Percentiles rank a stretch among this genome's conserved stretches.
These are phyloP conservation scores for Schizophyllum commune DNA, from an alignment of 1,284 basidiomycete species.

Conservation along the genomic window DNA sequence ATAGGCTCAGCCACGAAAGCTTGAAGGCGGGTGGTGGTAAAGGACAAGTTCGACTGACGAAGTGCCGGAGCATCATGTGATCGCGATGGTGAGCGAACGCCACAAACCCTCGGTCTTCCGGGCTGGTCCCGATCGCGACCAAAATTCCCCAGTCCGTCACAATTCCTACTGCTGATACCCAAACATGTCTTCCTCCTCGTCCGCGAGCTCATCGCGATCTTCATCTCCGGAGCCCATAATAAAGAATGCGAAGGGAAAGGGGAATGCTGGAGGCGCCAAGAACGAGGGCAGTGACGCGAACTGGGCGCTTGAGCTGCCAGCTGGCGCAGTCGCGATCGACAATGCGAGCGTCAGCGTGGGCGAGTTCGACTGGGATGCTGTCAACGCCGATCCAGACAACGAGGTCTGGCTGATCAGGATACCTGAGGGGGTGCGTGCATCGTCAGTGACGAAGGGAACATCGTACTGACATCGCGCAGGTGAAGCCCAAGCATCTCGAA, in stretches of 20 bases:
- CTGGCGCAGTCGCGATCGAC: slow-evolving; percentile 36
- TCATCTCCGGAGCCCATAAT: not conserved
- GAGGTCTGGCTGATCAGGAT: slow-evolving; percentile 67
- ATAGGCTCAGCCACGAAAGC: not conserved
- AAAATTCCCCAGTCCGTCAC: not conserved
- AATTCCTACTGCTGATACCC: not conserved
- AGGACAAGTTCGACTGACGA: not conserved
- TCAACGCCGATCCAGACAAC: slow-evolving; percentile 49
- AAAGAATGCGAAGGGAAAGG: not conserved
- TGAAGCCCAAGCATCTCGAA: slow-evolving; percentile 57
- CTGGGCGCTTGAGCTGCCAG: slow-evolving; percentile 50
- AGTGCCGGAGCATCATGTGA: not conserved
- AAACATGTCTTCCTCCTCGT: not conserved
- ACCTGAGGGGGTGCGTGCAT: slow-evolving; percentile 50
- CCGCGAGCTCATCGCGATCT: not conserved
- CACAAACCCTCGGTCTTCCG: not conserved
- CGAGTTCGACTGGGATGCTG: slow-evolving; percentile 59
- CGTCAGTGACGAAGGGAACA: not conserved
- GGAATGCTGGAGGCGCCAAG: slow-evolving; percentile 17
- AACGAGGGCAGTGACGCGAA: slow-evolving; percentile 47
- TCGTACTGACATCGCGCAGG: slow-evolving; percentile 25
- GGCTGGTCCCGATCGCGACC: not conserved
- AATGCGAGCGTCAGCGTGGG: slow-evolving; percentile 34
- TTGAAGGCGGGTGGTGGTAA: not conserved
- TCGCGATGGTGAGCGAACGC: not conserved